Base-by-base conservation (phyloP, 257 asterid species). In the Solanum pennellii region DNA sequence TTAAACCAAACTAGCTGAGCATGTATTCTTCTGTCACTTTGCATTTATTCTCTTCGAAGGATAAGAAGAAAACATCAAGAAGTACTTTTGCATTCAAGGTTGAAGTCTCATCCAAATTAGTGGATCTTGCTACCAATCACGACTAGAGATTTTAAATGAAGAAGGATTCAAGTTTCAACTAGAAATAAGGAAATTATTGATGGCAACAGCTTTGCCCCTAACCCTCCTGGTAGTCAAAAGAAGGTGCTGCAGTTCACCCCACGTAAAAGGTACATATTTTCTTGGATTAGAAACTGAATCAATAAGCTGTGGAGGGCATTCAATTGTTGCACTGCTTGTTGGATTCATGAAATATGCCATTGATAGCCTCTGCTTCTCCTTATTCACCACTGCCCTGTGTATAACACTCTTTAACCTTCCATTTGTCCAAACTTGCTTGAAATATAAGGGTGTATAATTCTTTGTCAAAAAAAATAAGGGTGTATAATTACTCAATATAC, bases 261-360 rank as follows among this genome's bases (percentile, higher is more conserved):
- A 88, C 10, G 87, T 90, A 73, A 88, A 90, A 12, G 90, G n/a
- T 52, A 42, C 82, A 47, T 88, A 86, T 49, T 83, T 90, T 86
- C 83, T 88, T 13, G 90, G 87, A 12, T 86, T 88, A 29, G 90
- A 86, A 21, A 52, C 68, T 13, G 87, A 20, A 15, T 56, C 87
- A 85, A 86, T 41, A 35, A 88, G 92, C 87, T 88, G 59, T 29
- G 75, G 88, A 65, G 85, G 88, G 59, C 73, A 74, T 87, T 90
- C 89, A 29, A 88, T 88, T n/a, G 45, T 9, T 18, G 86, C 37
- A 52, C 33, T 47, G n/a, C 82, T 49, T 66, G 88, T 47, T 39
- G 89, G 89, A 89, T 87, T 88, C 18, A 90, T 29, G 80, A 88
- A 86, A 90, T 88, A 88, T 47, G 90, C 89, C 14, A 88, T 42